Evolutionary conservation across 1,139 yeast genomes (phyloP).

Genomic region (Geotrichum phurueaensis): DNA sequence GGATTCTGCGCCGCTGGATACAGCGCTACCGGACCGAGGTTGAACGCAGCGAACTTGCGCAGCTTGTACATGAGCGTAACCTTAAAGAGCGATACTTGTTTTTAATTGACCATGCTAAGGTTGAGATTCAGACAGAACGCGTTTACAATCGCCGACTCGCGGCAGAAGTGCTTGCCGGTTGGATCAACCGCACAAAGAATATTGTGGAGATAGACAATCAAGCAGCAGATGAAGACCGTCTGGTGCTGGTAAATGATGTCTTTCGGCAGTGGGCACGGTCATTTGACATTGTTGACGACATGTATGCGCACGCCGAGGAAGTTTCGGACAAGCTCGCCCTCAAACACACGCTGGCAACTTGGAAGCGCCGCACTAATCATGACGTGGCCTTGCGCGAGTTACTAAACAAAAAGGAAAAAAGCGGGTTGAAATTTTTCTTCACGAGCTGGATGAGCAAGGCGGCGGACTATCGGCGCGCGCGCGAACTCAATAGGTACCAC

Average conservation of each 20-base stretch:
- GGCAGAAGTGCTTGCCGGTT: background rate
- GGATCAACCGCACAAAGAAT: conserved; percentile 5
- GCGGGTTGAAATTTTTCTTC: background rate
- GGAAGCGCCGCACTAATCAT: conserved; percentile 8
- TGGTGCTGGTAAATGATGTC: background rate
- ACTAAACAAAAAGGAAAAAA: background rate
- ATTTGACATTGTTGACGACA: background rate
- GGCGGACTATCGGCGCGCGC: conserved; percentile 6
- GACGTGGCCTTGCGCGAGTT: background rate
- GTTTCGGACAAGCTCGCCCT: background rate
- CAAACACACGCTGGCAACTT: conserved; percentile 1
- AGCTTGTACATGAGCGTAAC: background rate
- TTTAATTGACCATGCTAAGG: conserved; percentile 6
- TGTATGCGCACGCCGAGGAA: background rate
- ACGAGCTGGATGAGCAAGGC: conserved; percentile 4
- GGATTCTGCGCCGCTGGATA: background rate
- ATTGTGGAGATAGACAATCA: background rate
- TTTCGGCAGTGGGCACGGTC: background rate
- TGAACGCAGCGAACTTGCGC: background rate
- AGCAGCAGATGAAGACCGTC: background rate
- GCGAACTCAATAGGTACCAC: conserved; percentile 8
- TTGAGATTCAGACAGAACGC: conserved; percentile 1
- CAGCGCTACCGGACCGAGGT: background rate
- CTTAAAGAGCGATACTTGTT: conserved; percentile 6
- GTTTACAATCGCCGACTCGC: conserved; percentile 6